Evolutionary conservation across 805 yeast species (phyloP).

Genomic region (Starmerella sp.): DNA sequence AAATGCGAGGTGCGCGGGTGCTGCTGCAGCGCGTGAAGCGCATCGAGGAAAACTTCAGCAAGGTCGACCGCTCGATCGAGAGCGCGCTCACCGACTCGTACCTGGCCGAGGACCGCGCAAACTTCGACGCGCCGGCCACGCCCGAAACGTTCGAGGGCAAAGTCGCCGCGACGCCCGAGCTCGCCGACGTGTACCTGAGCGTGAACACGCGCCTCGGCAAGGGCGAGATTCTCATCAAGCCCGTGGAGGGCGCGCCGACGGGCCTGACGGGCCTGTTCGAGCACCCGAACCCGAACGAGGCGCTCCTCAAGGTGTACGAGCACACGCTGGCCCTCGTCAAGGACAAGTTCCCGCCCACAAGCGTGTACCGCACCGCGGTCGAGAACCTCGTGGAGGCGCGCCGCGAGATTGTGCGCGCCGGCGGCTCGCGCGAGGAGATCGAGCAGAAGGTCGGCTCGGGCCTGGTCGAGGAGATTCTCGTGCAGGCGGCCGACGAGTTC

Average conservation of each 20-base stretch:
- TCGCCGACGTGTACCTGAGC: constrained; percentile 22
- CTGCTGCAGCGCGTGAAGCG: constrained; percentile 16
- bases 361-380: constrained; percentile 67
- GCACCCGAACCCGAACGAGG: constrained; percentile 79
- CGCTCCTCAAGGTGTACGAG: constrained; percentile 56
- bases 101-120: constrained; percentile 18
- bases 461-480: constrained; percentile 66
- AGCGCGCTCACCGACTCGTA: constrained; percentile 17
- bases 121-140: constrained; percentile 13
- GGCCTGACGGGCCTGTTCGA: constrained; percentile 69
- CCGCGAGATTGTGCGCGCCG: constrained; percentile 50
- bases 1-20: constrained; percentile 20
- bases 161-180: constrained; percentile 24
- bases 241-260: constrained; percentile 60
- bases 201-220: constrained; percentile 21
- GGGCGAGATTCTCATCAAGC: constrained; percentile 38
- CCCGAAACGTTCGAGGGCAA: constrained; percentile 20
- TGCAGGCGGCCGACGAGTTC: constrained; percentile 76
- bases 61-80: constrained; percentile 20
- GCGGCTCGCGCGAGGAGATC: constrained; percentile 51
- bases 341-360: constrained; percentile 52
- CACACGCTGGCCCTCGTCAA: constrained; percentile 52
- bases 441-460: constrained; percentile 73
- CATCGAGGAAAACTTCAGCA: constrained; percentile 17
- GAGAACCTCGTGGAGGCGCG: constrained; percentile 62